Conservation (phyloP, 2,329 filamentous ascomycete genomes). For the Coniosporium tulheliwenetii region DNA sequence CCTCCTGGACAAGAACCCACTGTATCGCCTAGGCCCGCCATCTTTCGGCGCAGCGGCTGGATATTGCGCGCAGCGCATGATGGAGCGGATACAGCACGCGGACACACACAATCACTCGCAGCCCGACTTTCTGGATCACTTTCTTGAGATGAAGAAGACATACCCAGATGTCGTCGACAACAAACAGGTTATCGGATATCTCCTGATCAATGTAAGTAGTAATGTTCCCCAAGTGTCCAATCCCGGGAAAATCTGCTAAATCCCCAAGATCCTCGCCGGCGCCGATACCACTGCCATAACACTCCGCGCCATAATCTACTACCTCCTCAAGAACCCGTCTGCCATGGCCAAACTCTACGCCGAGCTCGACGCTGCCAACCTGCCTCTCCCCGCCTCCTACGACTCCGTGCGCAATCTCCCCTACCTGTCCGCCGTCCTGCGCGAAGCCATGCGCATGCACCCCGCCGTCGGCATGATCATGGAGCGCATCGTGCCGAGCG, state of each 20-base stretch:
- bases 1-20: no score
- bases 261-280: slow-evolving; percentile 16
- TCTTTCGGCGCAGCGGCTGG: no score
- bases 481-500: slow-evolving; percentile 32
- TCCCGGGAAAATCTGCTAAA: no score
- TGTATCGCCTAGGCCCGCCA: no score
- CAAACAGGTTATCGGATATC: slow-evolving; percentile 11
- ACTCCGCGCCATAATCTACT: slow-evolving; percentile 14
- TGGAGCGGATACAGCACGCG: no score
- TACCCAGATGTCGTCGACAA: slow-evolving; percentile 12
- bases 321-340: slow-evolving; percentile 8
- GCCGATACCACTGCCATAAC: slow-evolving; percentile 20
- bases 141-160: slow-evolving; percentile 7
- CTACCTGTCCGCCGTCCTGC: slow-evolving; percentile 37
- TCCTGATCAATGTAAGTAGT: slow-evolving; percentile 15
- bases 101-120: no score
- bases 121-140: slow-evolving; percentile 9
- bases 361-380: slow-evolving; percentile 7
- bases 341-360: slow-evolving; percentile 6
- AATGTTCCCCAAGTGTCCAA: no score
- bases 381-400: slow-evolving; percentile 8
- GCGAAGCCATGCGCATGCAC: slow-evolving; percentile 35
- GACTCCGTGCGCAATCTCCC: slow-evolving; percentile 9
- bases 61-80: no score
- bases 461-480: slow-evolving; percentile 32